A percentile compares a stretch with the other conserved stretches of the same genome.
phyloP scores from a whole-genome alignment of 78 protist species.

The Creolimax fragrantissima region DNA sequence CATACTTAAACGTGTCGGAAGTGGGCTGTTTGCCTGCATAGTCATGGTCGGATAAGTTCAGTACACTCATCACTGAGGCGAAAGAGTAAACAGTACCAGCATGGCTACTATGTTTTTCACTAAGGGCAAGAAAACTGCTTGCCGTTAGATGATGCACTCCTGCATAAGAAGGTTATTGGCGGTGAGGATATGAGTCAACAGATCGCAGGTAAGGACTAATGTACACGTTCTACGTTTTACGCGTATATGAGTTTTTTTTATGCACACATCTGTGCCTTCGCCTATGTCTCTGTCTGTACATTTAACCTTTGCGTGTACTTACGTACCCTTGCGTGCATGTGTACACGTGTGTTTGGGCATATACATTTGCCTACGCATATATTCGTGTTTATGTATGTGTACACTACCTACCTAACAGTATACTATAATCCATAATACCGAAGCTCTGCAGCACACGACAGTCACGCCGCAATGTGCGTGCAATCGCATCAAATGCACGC shows the following conservation, averaged over 20 bases:
- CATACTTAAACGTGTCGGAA: background rate
- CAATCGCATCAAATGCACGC: background rate
- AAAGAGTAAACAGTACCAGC: background rate
- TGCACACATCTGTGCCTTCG: background rate
- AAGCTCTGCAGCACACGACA: conserved; percentile 39
- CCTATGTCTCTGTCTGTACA: background rate
- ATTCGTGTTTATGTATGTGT: no score
- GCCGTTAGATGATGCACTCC: background rate
- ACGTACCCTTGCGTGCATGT: background rate
- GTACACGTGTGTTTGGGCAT: background rate
- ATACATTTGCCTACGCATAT: background rate
- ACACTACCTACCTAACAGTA: conserved; percentile 49
- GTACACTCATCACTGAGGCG: background rate
- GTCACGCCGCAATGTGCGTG: background rate
- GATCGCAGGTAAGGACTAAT: background rate
- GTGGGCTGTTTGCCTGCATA: background rate
- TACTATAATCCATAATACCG: conserved; percentile 75
- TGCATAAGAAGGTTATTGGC: background rate
- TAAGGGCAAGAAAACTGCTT: background rate
- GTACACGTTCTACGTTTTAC: background rate
- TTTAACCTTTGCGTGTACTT: background rate
- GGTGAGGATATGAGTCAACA: background rate
- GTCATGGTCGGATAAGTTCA: background rate
- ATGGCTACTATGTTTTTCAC: background rate
- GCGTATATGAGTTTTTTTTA: background rate